A percentile compares a stretch with the other conserved stretches of the same genome.
These are phyloP conservation scores for Podochytrium sp. DNA, from an alignment of 192 early-diverging fungal genomes.

Conservation along the genomic window DNA sequence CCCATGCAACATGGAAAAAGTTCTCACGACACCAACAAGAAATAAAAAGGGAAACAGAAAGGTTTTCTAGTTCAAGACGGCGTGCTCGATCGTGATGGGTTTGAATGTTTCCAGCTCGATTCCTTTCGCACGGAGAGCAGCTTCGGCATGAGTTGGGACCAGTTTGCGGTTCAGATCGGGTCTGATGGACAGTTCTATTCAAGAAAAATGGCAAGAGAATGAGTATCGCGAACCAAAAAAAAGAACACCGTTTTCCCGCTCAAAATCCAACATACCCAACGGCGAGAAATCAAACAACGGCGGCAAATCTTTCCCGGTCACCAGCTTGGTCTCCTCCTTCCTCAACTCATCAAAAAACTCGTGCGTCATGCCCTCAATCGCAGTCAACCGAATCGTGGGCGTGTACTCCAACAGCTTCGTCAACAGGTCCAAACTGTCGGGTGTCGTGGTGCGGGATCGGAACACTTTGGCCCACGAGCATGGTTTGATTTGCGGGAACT, in stretches of 20 bases:
- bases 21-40: no score
- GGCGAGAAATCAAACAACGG: constrained; percentile 89
- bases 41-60: no score
- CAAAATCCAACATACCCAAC: constrained; percentile 55
- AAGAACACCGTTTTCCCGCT: no score
- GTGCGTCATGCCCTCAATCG: constrained; percentile 92
- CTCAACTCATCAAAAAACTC: constrained; percentile 98
- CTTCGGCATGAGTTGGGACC: constrained; percentile 80
- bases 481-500: constrained; percentile 97
- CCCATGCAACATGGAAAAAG: no score
- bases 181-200: constrained; percentile 82
- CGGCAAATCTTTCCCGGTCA: constrained; percentile 87
- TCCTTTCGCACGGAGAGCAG: constrained; percentile 62
- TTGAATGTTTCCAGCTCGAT: constrained; percentile 79
- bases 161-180: constrained; percentile 81
- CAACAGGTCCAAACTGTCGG: constrained; percentile 90
- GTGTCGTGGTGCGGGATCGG: constrained; percentile 77
- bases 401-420: constrained; percentile 90
- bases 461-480: constrained; percentile 91
- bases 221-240: not conserved
- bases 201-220: not conserved
- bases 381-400: constrained; percentile 79
- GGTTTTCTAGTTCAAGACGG: constrained; percentile 13
- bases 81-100: constrained; percentile 59
- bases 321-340: constrained; percentile 80